These are phyloP conservation scores for Pseudomonodictys pantanalensis DNA, from an alignment of 495 filamentous ascomycete species.

Conservation along the genomic window DNA sequence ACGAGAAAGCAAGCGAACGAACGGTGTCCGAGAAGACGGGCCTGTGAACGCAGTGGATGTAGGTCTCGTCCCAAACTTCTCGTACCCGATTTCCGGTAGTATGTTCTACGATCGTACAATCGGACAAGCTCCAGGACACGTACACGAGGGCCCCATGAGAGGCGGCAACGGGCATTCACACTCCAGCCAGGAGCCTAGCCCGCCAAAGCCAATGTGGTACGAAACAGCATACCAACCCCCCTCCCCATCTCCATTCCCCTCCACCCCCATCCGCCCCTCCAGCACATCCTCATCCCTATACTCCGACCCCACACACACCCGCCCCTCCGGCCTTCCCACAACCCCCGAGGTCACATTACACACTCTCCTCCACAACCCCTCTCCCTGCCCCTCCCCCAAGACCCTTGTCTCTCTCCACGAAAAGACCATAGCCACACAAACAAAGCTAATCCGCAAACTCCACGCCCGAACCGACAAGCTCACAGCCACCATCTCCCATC, in stretches of 20 bases:
- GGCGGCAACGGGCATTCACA: too few relatives aligned
- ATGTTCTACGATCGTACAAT: not conserved
- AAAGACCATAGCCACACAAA: slow-evolving; percentile 9
- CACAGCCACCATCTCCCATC: not conserved
- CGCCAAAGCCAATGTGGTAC: not conserved
- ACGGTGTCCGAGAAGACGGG: not conserved
- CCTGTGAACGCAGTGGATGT: not conserved
- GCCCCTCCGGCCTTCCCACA: not conserved
- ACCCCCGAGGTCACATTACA: not conserved
- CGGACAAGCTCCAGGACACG: not conserved
- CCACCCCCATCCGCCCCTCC: not conserved
- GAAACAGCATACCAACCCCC: not conserved
- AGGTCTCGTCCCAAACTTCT: slow-evolving; percentile 17
- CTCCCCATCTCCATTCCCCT: not conserved
- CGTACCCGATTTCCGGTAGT: not conserved
- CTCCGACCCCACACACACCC: not conserved
- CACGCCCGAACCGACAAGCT: slow-evolving; percentile 2
- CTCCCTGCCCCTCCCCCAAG: not conserved
- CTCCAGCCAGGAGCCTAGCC: too few relatives aligned
- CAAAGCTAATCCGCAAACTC: slow-evolving; percentile 2
- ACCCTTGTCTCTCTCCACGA: not conserved
- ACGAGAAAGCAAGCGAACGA: not conserved
- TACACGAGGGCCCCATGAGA: not conserved
- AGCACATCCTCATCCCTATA: not conserved
- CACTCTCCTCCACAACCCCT: not conserved